These are phyloP conservation scores for Plasmodium chabaudi DNA, from an alignment of 169 alveolate genomes.

Conservation along the genomic window DNA sequence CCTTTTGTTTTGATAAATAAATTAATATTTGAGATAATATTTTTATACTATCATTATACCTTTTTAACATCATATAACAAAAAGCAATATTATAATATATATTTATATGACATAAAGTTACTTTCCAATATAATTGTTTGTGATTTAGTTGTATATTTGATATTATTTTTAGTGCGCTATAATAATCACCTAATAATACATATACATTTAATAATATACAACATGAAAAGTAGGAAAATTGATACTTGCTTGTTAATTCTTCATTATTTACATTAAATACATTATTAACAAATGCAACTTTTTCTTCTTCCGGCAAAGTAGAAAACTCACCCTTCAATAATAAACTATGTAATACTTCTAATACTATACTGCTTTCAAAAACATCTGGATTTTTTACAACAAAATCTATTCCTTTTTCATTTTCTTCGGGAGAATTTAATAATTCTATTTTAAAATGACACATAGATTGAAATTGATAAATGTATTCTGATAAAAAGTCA, in stretches of 20 bases:
- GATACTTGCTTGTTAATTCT: constrained; percentile 32
- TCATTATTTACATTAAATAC: constrained; percentile 43
- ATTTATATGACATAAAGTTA: constrained; percentile 87
- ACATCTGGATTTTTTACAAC: constrained; percentile 32
- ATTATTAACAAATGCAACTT: constrained; percentile 18
- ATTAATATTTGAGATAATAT: constrained; percentile 84
- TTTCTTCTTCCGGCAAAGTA: constrained; percentile 41
- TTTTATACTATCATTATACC: constrained; percentile 86
- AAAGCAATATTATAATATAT: constrained; percentile 86
- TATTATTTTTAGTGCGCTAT: constrained; percentile 83
- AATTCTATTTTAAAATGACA: constrained; percentile 76
- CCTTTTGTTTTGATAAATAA: constrained; percentile 83
- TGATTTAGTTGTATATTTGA: constrained; percentile 81
- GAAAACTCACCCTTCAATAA: constrained; percentile 46
- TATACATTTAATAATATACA: constrained; percentile 77
- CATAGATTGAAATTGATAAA: constrained; percentile 88
- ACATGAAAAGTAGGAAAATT: constrained; percentile 46
- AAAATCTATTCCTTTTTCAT: constrained; percentile 77
- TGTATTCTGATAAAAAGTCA: constrained; percentile 89
- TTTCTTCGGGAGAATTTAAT: constrained; percentile 49
- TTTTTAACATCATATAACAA: constrained; percentile 89
- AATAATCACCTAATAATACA: constrained; percentile 87
- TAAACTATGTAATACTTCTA: constrained; percentile 61
- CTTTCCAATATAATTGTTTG: constrained; percentile 86
- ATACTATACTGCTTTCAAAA: constrained; percentile 43